These are phyloP conservation scores for Fusarium secorum DNA, from an alignment of 2,329 filamentous ascomycete species.

Conservation along the genomic window DNA sequence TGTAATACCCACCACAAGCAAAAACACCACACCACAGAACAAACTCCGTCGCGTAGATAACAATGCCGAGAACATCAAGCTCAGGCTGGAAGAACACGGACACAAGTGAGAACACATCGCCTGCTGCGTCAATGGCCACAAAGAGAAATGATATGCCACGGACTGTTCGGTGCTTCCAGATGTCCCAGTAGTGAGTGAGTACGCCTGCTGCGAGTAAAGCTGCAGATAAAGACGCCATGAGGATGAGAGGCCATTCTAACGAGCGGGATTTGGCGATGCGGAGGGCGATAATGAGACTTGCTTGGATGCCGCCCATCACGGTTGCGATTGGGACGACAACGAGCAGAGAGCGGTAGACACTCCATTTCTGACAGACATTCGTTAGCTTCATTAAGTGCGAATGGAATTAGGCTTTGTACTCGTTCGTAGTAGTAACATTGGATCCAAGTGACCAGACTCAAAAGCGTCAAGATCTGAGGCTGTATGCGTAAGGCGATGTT, in stretches of 20 bases:
- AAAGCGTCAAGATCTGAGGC: constrained; percentile 52
- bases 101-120: constrained; percentile 71
- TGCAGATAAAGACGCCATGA: constrained; percentile 74
- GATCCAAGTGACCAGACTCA: constrained; percentile 55
- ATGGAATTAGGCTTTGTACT: constrained; percentile 19
- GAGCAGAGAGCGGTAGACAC: constrained; percentile 55
- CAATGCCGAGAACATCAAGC: constrained; percentile 67
- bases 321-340: constrained; percentile 60
- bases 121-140: constrained; percentile 72
- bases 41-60: constrained; percentile 73
- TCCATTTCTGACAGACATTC: constrained; percentile 56
- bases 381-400: neutral
- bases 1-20: constrained; percentile 70
- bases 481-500: constrained; percentile 54
- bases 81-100: constrained; percentile 69
- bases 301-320: constrained; percentile 67
- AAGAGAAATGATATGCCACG: constrained; percentile 77
- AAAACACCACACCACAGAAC: constrained; percentile 73
- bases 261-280: constrained; percentile 53
- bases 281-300: constrained; percentile 65
- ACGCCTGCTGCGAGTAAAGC: constrained; percentile 71
- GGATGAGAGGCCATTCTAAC: constrained; percentile 66
- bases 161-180: constrained; percentile 70
- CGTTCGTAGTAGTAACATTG: constrained; percentile 55
- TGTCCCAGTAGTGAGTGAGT: constrained; percentile 73